A percentile compares a stretch with the other conserved stretches of the same genome.
phyloP scores from a whole-genome alignment of 495 filamentous ascomycete species.

The Pseudotulostoma volvatum region DNA sequence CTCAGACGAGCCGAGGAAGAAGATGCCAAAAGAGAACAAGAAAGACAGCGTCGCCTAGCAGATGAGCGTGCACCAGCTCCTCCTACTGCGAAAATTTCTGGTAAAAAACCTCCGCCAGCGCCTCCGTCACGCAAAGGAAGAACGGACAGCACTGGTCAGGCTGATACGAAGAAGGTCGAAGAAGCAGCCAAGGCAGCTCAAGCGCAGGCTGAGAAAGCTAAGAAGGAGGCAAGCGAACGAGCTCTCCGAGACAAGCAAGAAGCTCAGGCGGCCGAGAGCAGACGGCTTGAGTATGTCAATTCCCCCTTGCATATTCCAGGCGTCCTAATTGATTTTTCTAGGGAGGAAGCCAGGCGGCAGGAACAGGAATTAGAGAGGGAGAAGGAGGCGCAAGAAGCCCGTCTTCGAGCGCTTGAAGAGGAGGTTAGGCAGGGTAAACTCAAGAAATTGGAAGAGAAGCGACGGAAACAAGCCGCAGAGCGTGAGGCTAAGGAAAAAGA shows the following conservation, averaged over 20 bases:
- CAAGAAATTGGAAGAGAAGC: slow-evolving; percentile 94
- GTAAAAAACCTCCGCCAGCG: slow-evolving; percentile 75
- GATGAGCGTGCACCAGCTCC: slow-evolving; percentile 59
- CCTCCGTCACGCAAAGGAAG: slow-evolving; percentile 59
- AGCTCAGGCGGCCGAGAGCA: slow-evolving; percentile 56
- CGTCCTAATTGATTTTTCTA: slow-evolving; percentile 28
- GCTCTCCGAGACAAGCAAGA: slow-evolving; percentile 51
- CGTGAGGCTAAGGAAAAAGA: slow-evolving; percentile 83
- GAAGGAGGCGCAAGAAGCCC: slow-evolving; percentile 64
- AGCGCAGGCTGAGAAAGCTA: slow-evolving; percentile 39
- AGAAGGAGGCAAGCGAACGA: slow-evolving; percentile 1
- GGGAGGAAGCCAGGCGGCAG: slow-evolving; percentile 56
- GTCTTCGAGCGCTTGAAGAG: slow-evolving; percentile 77
- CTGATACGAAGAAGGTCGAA: slow-evolving; percentile 38
- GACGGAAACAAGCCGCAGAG: slow-evolving; percentile 70
- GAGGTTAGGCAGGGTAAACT: slow-evolving; percentile 87
- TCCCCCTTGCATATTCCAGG: slow-evolving; percentile 1
- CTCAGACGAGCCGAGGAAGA: slow-evolving; percentile 84
- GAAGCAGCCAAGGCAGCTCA: slow-evolving; percentile 37
- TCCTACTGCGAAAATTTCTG: slow-evolving; percentile 32
- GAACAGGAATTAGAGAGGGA: slow-evolving; percentile 68
- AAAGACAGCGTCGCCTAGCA: slow-evolving; percentile 68
- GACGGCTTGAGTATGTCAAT: slow-evolving; percentile 65
- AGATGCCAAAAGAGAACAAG: slow-evolving; percentile 76
- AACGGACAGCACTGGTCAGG: slow-evolving; percentile 43